Evolutionary conservation across 2,329 filamentous ascomycete species (phyloP).

Genomic region (Pyricularia sp.): DNA sequence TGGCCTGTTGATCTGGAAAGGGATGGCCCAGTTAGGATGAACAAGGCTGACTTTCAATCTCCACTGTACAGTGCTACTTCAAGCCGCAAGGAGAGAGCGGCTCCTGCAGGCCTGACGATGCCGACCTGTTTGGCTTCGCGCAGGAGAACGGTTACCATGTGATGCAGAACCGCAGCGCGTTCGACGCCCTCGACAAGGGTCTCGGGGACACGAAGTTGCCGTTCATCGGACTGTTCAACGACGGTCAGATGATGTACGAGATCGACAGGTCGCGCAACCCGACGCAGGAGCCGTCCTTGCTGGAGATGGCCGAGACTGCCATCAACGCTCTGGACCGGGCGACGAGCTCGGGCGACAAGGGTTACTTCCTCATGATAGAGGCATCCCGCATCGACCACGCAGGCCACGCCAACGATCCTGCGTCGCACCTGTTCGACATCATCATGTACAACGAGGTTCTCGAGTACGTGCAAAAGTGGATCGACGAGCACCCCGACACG

Average conservation of each 20-base stretch:
- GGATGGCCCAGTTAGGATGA: too few species aligned
- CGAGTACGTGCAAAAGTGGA: constrained; percentile 25
- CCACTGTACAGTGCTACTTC: constrained; percentile 22
- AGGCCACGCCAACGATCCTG: constrained; percentile 42
- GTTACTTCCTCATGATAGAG: constrained; percentile 30
- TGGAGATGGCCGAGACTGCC: constrained; percentile 28
- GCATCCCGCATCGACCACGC: constrained; percentile 27
- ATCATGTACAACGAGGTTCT: constrained; percentile 29
- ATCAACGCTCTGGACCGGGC: constrained; percentile 25
- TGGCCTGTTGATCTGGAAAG: background rate
- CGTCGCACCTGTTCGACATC: constrained; percentile 37
- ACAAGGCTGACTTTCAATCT: background rate
- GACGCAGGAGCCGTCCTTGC: constrained; percentile 25
- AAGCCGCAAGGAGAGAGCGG: constrained; percentile 24
- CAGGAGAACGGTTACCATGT: constrained; percentile 23
- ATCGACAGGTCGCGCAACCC: constrained; percentile 22
- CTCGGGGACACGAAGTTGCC: constrained; percentile 20
- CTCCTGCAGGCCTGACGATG: constrained; percentile 26
- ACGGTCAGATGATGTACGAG: constrained; percentile 23
- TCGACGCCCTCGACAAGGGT: constrained; percentile 20
- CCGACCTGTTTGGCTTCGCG: constrained; percentile 25
- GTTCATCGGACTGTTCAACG: constrained; percentile 28
- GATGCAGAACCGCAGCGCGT: constrained; percentile 23
- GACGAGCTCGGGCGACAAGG: constrained; percentile 20
- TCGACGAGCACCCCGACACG: constrained; percentile 27